A percentile compares a stretch with the other conserved stretches of the same genome.
These are phyloP conservation scores for Yarrowia yakushimensis DNA, from an alignment of 805 yeast species.

Conservation along the genomic window DNA sequence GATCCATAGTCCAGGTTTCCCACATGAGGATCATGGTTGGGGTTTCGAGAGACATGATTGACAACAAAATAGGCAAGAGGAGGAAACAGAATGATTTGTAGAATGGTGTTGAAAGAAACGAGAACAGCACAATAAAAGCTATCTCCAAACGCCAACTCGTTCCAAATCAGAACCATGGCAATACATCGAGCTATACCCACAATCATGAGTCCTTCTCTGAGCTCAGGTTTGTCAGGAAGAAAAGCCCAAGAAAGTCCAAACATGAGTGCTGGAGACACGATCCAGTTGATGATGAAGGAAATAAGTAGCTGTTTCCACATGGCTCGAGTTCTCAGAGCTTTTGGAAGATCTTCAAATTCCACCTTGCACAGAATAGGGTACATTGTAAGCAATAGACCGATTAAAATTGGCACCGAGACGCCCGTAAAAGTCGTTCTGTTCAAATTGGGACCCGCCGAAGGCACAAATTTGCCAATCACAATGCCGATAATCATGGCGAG, in stretches of 20 bases:
- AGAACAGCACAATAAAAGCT: conserved; percentile 48
- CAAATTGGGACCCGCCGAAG: conserved; percentile 29
- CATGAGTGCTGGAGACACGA: conserved; percentile 55
- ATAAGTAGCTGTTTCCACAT: conserved; percentile 38
- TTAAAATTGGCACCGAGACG: conserved; percentile 37
- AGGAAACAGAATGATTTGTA: conserved; percentile 52
- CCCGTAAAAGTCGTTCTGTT: conserved; percentile 31
- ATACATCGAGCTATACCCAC: conserved; percentile 59
- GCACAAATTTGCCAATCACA: conserved; percentile 32
- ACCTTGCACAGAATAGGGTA: conserved; percentile 55
- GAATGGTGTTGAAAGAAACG: conserved; percentile 49
- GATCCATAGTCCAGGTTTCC: conserved; percentile 36
- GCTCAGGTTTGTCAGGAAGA: conserved; percentile 47
- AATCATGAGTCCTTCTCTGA: conserved; percentile 54
- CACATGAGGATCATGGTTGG: conserved; percentile 29
- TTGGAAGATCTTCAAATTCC: conserved; percentile 47
- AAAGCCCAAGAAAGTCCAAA: conserved; percentile 54
- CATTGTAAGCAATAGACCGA: conserved; percentile 56
- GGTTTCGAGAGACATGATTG: conserved; percentile 41
- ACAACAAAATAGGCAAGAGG: conserved; percentile 51
- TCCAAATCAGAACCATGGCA: conserved; percentile 63
- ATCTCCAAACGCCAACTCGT: conserved; percentile 53
- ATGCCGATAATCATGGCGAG: conserved; percentile 34
- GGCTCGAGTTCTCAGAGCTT: conserved; percentile 31
- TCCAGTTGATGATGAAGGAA: conserved; percentile 52